Conservation (phyloP, 257 asterid species). For the Echites panduratus region DNA sequence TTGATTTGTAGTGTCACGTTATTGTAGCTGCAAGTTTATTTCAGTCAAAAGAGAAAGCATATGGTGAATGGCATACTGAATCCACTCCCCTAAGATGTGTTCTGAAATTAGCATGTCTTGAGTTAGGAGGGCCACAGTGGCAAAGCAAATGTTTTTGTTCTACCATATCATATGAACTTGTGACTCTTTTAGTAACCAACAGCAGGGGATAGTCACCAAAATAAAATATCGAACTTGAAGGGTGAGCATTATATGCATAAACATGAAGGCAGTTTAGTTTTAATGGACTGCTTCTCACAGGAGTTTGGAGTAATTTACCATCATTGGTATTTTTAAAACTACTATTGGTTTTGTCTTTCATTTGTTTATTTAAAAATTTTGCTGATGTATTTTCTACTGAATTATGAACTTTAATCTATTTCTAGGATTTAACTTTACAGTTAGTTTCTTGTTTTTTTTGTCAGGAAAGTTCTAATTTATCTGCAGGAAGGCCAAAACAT, state of each 20-base stretch:
- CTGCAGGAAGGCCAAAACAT: constrained; percentile 82
- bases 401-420: constrained; percentile 7
- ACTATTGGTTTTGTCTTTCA: background rate
- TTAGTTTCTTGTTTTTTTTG: constrained; percentile 12
- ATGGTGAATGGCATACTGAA: background rate
- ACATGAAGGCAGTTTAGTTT: background rate
- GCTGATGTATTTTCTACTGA: background rate
- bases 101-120: background rate
- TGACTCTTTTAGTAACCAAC: background rate
- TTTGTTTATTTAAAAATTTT: background rate
- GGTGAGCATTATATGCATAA: background rate
- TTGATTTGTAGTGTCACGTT: background rate
- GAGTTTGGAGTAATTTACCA: background rate
- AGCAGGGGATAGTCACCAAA: background rate
- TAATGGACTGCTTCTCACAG: background rate
- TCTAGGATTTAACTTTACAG: background rate
- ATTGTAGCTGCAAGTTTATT: background rate
- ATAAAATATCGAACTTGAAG: background rate
- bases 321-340: no score
- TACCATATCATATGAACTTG: background rate
- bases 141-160: background rate
- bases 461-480: constrained; percentile 82
- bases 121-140: background rate
- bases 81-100: background rate
- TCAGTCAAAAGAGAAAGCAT: background rate